Conservation (phyloP, 1,284 basidiomycete genomes). For the Malassezia furfur region DNA sequence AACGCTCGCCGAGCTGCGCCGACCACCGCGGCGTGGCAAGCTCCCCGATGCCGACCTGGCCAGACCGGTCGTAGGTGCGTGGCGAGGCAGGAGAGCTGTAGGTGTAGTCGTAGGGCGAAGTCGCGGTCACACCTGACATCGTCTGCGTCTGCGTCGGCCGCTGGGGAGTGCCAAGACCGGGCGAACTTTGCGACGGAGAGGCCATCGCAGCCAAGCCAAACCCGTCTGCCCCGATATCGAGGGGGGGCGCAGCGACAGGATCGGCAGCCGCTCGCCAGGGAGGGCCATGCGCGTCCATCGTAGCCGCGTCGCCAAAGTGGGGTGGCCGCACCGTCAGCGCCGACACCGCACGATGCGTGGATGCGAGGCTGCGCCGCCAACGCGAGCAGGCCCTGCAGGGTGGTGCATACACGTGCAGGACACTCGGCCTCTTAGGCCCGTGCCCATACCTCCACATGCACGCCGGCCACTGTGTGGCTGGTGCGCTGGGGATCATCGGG, state of each 20-base stretch:
- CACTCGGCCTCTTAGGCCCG: not conserved
- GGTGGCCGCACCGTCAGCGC: no score
- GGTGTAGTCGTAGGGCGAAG: not conserved
- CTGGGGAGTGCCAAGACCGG: no score
- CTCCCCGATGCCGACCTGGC: constrained; percentile 86
- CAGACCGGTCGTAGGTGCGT: constrained; percentile 61
- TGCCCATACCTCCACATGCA: not conserved
- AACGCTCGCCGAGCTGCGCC: not conserved
- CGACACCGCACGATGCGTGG: no score
- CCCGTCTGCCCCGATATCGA: no score
- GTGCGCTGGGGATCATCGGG: not conserved
- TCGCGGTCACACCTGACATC: no score
- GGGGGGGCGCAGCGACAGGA: not conserved
- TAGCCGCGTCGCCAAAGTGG: not conserved
- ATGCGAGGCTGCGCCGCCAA: no score
- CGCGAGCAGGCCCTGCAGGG: not conserved
- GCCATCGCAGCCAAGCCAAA: no score
- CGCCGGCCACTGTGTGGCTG: not conserved
- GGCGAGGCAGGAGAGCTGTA: not conserved
- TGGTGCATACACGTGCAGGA: not conserved
- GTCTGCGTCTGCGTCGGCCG: not conserved
- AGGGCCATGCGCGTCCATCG: not conserved
- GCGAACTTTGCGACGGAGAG: no score
- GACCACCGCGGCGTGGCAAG: constrained; percentile 89
- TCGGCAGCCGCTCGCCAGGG: not conserved